Base-by-base conservation (phyloP, 768 basidiomycete genomes). In the Roridomyces roridus region DNA sequence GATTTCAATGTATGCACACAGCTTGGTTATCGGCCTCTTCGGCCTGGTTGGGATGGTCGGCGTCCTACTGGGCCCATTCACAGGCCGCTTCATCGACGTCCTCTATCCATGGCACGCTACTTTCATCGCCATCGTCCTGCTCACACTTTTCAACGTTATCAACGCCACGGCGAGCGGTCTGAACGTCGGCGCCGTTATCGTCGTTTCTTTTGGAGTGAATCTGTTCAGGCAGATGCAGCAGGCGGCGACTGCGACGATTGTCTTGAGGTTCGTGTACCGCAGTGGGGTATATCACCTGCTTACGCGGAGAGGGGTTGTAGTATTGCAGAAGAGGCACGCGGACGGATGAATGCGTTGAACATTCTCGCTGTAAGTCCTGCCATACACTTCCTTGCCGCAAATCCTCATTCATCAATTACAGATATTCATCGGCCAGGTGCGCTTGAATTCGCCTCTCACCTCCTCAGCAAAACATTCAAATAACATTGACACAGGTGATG, bases 391-490 rank as follows among this genome's bases (percentile, higher is more conserved):
- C 5, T 47, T 5, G 41, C 24, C 26, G 17, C 41, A 37, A 18
- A 46, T 28, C 7, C 23, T 36, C 9, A 23, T 20, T 48, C n/a
- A 14, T 12, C 35, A 11, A 41, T 6, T 18, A 10, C 45, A 83
- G 81, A 71, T 89, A 20, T 91, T 91, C 69, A 78, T 90, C n/a
- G 92, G 92, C 0, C 91, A 94, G 74, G 89, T 92, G 17, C 14
- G 26, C n/a, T 29, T 18, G 20, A 10, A 34, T 34, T n/a, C 39
- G 15, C 4, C 7, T 40, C 39, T 17, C 3, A 11, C 39, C 12
- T 10, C n/a, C 9, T 15, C 5, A 18, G 2, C 15, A 10, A 5
- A n/a, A 17, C 6, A 18, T 17, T 17, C 3, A 4, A 20, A 2
- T 2, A 42, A 43, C 23, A 6, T 26, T 46, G 20, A 7, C 18